Conservation (phyloP, 371 early-diverging fungal genomes). For the Rhizopus microsporus region DNA sequence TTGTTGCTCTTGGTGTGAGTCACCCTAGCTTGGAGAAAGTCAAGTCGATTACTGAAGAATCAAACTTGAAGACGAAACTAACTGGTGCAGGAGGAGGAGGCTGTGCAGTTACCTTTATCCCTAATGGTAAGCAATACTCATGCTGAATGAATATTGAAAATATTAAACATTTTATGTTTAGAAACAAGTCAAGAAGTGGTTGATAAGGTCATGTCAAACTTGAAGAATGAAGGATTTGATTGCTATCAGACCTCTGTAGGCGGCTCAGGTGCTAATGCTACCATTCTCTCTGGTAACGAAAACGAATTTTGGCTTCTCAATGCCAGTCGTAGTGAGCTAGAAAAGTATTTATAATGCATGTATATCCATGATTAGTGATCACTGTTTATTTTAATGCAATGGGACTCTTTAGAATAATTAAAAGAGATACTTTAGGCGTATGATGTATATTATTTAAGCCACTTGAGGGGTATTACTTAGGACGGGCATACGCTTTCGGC, state of each 20-base stretch:
- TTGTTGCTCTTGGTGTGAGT: conserved; percentile 78
- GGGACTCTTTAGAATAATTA: not conserved
- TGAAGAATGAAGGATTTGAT: conserved; percentile 63
- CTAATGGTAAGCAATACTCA: conserved; percentile 52
- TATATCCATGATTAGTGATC: not conserved
- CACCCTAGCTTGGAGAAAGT: conserved; percentile 84
- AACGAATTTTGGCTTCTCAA: conserved; percentile 32
- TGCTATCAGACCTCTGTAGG: conserved; percentile 79
- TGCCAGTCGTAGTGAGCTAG: conserved; percentile 28
- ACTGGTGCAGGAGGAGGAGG: conserved; percentile 99
- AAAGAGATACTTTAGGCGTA: too few relatives aligned
- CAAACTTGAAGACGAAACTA: conserved; percentile 79
- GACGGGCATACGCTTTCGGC: conserved; percentile 51
- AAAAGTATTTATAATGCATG: conserved; percentile 19
- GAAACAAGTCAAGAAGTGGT: conserved; percentile 37
- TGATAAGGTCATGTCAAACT: conserved; percentile 36
- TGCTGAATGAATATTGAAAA: not conserved
- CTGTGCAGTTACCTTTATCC: conserved; percentile 84
- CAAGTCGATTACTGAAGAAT: conserved; percentile 59
- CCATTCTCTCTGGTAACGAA: conserved; percentile 23
- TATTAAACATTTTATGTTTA: not conserved
- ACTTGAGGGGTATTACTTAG: not conserved
- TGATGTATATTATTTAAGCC: not conserved
- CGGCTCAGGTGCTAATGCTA: conserved; percentile 66
- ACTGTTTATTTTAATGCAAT: too few relatives aligned